Evolutionary conservation across 441 rosid genomes (phyloP).

Genomic region (Metrosideros polymorpha): DNA sequence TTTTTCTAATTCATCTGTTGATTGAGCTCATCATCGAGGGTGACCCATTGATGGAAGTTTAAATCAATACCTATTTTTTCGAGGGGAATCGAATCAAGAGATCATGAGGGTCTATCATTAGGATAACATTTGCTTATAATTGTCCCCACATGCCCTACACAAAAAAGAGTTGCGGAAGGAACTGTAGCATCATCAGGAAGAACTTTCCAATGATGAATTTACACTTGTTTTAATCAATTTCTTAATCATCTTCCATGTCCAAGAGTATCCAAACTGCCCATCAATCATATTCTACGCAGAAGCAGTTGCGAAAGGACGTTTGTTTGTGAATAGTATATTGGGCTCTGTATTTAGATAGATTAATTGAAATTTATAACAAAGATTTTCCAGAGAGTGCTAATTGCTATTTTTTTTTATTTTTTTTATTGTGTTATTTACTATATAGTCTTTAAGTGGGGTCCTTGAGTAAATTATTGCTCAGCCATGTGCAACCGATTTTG

Average conservation of each 20-base stretch:
- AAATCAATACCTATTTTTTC: background rate
- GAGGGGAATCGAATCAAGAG: background rate
- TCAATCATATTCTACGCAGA: background rate
- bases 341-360: background rate
- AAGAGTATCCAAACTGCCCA: background rate
- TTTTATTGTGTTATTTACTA: background rate
- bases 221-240: background rate
- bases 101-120: background rate
- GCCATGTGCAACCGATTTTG: slow-evolving; percentile 31
- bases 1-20: background rate
- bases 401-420: background rate
- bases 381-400: background rate
- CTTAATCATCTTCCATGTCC: background rate
- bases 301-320: background rate
- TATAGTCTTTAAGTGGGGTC: background rate
- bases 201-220: background rate
- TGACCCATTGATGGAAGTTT: background rate
- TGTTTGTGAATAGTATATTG: background rate
- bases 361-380: background rate
- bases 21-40: background rate
- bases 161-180: background rate
- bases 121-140: background rate
- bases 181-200: background rate
- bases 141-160: background rate
- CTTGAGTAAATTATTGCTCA: slow-evolving; percentile 8